A percentile compares a stretch with the other conserved stretches of the same genome.
phyloP scores from a whole-genome alignment of 139 green algal genomes.

The Chara braunii region DNA sequence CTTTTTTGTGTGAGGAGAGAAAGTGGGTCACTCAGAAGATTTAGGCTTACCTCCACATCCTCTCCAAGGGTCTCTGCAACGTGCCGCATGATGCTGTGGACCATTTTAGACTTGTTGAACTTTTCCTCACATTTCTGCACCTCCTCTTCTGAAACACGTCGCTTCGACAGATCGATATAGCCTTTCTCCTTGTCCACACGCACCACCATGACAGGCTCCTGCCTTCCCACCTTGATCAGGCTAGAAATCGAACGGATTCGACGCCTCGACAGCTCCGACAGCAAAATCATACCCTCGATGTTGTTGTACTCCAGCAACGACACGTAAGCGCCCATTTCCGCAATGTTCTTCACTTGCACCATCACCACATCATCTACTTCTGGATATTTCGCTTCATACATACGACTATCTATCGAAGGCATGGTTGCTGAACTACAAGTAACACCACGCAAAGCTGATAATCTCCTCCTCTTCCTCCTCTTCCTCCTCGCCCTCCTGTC shows the following conservation, averaged over 20 bases:
- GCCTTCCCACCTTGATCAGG: conserved; percentile 95
- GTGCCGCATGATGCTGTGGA: conserved; percentile 96
- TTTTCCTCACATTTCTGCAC: conserved; percentile 79
- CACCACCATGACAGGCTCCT: conserved; percentile 99
- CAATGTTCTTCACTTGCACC: conserved; percentile 70
- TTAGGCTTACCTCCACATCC: conserved; percentile 49
- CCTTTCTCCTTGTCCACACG: conserved; percentile 99
- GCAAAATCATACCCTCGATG: conserved; percentile 96
- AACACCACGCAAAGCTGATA: no score
- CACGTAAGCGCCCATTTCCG: conserved; percentile 99
- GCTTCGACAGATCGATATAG: conserved; percentile 98
- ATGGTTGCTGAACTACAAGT: no score
- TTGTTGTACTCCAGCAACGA: conserved; percentile 84
- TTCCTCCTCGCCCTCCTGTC: not conserved
- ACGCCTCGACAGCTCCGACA: conserved; percentile 94
- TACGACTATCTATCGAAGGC: conserved; percentile 58
- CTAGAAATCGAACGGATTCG: conserved; percentile 97
- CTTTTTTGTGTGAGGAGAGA: no score
- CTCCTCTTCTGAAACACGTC: conserved; percentile 89
- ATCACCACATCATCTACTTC: conserved; percentile 98
- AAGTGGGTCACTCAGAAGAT: no score
- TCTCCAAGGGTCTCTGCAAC: conserved; percentile 78
- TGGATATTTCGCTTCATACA: conserved; percentile 92
- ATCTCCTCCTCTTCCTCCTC: not conserved
- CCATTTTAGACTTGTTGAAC: conserved; percentile 96